Conservation (phyloP, 139 green algal species). For the Chlamydomonas sphaeroides region DNA sequence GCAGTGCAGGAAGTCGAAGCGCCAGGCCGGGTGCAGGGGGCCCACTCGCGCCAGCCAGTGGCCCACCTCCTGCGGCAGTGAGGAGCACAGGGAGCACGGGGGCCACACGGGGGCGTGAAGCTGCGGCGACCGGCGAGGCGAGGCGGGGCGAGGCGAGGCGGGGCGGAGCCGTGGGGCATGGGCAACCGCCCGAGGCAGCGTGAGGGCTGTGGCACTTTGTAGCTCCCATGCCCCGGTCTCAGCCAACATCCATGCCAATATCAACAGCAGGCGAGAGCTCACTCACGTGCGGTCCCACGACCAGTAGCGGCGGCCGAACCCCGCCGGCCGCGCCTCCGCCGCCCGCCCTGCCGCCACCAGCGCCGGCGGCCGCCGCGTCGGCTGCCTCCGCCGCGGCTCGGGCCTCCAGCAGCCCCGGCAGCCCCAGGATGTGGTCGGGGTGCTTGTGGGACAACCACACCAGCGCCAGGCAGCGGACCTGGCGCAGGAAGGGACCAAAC, state of each 20-base stretch:
- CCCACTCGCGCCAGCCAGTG: slow-evolving; percentile 62
- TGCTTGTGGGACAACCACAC: slow-evolving; percentile 92
- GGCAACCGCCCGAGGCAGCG: too few relatives aligned
- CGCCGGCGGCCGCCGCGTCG: slow-evolving; percentile 43
- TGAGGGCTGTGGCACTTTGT: too few relatives aligned
- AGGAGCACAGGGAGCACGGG: neutral
- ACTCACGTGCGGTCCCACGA: slow-evolving; percentile 55
- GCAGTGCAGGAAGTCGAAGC: slow-evolving; percentile 69
- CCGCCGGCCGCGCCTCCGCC: slow-evolving; percentile 10
- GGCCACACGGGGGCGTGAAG: too few relatives aligned
- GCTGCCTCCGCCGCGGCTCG: slow-evolving; percentile 39
- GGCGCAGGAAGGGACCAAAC: too few relatives aligned
- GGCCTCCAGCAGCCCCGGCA: slow-evolving; percentile 63
- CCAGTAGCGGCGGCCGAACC: slow-evolving; percentile 57
- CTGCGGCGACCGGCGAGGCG: too few relatives aligned
- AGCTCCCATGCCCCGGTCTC: too few relatives aligned
- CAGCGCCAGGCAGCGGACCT: slow-evolving; percentile 50
- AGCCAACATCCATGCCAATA: too few relatives aligned
- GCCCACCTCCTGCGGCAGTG: slow-evolving; percentile 34
- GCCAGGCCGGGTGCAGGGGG: slow-evolving; percentile 43
- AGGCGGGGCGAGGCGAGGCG: too few relatives aligned
- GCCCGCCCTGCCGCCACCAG: slow-evolving; percentile 61
- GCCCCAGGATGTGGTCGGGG: slow-evolving; percentile 79
- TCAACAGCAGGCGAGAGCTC: too few relatives aligned
- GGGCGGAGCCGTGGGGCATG: too few relatives aligned